Conservation (phyloP, 1,284 basidiomycete genomes). For the Mycena citricolor region DNA sequence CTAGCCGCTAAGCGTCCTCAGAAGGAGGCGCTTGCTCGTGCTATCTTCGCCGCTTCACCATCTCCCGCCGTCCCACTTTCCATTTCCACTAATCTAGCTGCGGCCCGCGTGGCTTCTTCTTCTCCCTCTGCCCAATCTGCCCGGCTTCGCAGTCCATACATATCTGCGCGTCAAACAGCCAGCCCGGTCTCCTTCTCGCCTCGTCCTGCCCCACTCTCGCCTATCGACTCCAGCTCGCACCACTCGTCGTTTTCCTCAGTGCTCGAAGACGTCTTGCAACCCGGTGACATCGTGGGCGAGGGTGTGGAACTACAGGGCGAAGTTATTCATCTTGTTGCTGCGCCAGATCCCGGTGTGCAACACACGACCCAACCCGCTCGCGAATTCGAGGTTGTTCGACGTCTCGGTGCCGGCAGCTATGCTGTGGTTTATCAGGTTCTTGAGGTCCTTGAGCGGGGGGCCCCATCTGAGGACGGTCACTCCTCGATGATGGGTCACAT, state of each 20-base stretch:
- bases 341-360: constrained; percentile 28
- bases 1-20: constrained; percentile 36
- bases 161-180: constrained; percentile 40
- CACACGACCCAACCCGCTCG: constrained; percentile 43
- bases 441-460: constrained; percentile 70
- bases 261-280: constrained; percentile 64
- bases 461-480: constrained; percentile 60
- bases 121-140: constrained; percentile 36
- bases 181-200: constrained; percentile 32
- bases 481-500: constrained; percentile 54
- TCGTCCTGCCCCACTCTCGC: constrained; percentile 27
- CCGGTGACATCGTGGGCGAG: constrained; percentile 70
- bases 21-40: constrained; percentile 37
- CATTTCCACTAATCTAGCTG: constrained; percentile 36
- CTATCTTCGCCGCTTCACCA: constrained; percentile 28
- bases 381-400: constrained; percentile 81
- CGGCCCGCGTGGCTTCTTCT: constrained; percentile 30
- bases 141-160: constrained; percentile 45
- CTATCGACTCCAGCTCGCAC: constrained; percentile 26
- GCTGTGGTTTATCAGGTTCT: constrained; percentile 93
- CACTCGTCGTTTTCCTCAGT: constrained; percentile 28
- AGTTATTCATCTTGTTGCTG: constrained; percentile 51
- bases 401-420: constrained; percentile 86
- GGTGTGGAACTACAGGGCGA: constrained; percentile 65
- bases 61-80: constrained; percentile 33